These are phyloP conservation scores for Pinus tabuliformis DNA, from an alignment of 75 land plant genomes.

Conservation along the genomic window DNA sequence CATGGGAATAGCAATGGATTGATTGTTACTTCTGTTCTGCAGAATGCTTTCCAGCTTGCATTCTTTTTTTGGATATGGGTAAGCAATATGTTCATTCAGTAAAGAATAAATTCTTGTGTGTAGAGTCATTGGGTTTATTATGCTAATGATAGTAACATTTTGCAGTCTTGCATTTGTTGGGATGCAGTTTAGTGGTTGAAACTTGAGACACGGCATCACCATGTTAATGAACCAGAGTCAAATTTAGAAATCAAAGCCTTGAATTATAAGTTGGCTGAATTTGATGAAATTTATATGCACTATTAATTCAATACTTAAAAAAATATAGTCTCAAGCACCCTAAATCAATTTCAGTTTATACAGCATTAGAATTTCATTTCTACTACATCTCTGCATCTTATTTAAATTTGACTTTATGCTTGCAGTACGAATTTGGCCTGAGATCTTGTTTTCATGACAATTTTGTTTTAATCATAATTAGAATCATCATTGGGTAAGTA, in stretches of 20 bases:
- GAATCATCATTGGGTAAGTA: conserved; percentile 25
- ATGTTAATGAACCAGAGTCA: too few relatives aligned
- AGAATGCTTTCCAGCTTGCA: conserved; percentile 52
- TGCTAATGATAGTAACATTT: too few relatives aligned
- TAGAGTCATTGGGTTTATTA: too few relatives aligned
- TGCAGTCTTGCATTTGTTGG: too few relatives aligned
- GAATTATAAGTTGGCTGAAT: neutral
- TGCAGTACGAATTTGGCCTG: neutral
- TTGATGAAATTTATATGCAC: neutral
- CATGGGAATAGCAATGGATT: neutral
- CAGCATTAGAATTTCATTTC: neutral
- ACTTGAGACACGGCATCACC: too few relatives aligned
- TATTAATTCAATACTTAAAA: neutral
- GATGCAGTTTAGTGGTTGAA: too few relatives aligned
- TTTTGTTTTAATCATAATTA: conserved; percentile 14
- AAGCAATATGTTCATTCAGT: neutral
- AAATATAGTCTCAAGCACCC: neutral
- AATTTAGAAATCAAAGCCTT: too few relatives aligned
- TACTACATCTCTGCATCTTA: too few relatives aligned
- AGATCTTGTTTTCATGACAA: conserved; percentile 13
- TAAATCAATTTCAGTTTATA: neutral
- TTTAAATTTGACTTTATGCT: neutral
- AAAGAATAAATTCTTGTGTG: too few relatives aligned
- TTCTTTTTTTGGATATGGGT: conserved; percentile 48
- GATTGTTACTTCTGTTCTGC: neutral